Base-by-base conservation (phyloP, 163 green algal species). In the Coccomyxa subellipsoidea region DNA sequence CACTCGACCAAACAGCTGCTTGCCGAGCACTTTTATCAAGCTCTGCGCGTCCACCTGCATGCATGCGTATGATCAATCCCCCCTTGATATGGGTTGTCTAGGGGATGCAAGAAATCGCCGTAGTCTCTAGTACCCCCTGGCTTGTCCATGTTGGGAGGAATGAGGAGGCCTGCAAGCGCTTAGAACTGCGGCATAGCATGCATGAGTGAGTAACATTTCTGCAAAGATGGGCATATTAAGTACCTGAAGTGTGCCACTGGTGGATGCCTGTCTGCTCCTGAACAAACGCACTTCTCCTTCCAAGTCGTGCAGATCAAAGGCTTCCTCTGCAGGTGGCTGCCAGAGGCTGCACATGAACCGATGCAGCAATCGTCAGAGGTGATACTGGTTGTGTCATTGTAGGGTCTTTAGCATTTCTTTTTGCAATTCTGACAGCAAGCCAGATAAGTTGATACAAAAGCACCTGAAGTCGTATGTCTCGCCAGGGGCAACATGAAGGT, bases 231-330 rank as follows among this genome's bases (percentile, higher is more conserved):
- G 15, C 23, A 27, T 59, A 1, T 12, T 59, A 23, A 8, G 66
- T n/a, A 73, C 66, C 66, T 73, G 21, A 59, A 47, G 8, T 69
- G 2, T 39, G 21, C 25, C 35, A 37, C 34, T 69, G 29, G 69
- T 25, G 29, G 47, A 21, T 25, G 39, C 47, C 15, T 71, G 27
- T 25, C 39, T 21, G 38, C 27, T 15, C n/a, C 66, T 69, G 76
- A 87, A 76, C 37, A 84, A 47, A 29, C 80, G 37, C 35, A 86
- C 85, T 54, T 90, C 87, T 3, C 70, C 54, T 35, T 87, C 85
- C 32, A 88, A 21, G 29, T 89, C 83, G 0, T 36, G 54, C 31
- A 90, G 79, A 27, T 83, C 81, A 71, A 90, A 88, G 0, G 78
- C 69, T 71, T 86, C 54, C 1, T 82, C 77, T 0, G 70, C 9